Percentiles rank a stretch among this genome's conserved stretches.
phyloP scores from a whole-genome alignment of 306 rosid genomes.

The Aeschynomene evenia region DNA sequence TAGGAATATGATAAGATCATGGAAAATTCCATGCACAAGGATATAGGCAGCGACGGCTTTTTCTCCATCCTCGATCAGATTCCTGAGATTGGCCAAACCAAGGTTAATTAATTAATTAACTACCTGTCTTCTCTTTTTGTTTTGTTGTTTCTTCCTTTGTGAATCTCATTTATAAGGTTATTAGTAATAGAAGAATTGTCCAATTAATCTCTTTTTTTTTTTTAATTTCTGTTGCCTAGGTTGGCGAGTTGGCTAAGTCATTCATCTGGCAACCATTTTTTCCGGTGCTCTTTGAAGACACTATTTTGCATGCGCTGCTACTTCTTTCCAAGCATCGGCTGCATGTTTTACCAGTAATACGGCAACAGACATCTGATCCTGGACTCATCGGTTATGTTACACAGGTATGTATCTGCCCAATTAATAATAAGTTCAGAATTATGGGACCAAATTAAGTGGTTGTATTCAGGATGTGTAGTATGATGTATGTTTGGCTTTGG shows the following conservation, averaged over 20 bases:
- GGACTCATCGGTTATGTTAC: slow-evolving; percentile 55
- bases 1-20: slow-evolving; percentile 45
- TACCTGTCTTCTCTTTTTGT: not conserved
- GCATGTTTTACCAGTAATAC: slow-evolving; percentile 58
- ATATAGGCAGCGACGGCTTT: slow-evolving; percentile 21
- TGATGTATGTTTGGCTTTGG: slow-evolving; percentile 28
- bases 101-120: too few relatives aligned
- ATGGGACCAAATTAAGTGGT: not conserved
- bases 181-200: not conserved
- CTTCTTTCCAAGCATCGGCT: slow-evolving; percentile 61
- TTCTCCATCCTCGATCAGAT: slow-evolving; percentile 44
- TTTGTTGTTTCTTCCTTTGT: not conserved
- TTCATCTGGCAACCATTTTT: slow-evolving; percentile 71
- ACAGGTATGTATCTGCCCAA: slow-evolving; percentile 55
- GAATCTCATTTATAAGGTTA: not conserved
- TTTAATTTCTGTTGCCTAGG: slow-evolving; percentile 33
- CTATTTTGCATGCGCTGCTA: slow-evolving; percentile 61
- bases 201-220: too few relatives aligned
- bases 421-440: slow-evolving; percentile 2
- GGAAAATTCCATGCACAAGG: slow-evolving; percentile 12
- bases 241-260: slow-evolving; percentile 61
- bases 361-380: slow-evolving; percentile 35
- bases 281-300: slow-evolving; percentile 51
- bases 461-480: not conserved
- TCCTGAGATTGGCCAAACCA: slow-evolving; percentile 65